phyloP scores from a whole-genome alignment of 2,329 filamentous ascomycete genomes.

The Rhexocercosporidium sp. region DNA sequence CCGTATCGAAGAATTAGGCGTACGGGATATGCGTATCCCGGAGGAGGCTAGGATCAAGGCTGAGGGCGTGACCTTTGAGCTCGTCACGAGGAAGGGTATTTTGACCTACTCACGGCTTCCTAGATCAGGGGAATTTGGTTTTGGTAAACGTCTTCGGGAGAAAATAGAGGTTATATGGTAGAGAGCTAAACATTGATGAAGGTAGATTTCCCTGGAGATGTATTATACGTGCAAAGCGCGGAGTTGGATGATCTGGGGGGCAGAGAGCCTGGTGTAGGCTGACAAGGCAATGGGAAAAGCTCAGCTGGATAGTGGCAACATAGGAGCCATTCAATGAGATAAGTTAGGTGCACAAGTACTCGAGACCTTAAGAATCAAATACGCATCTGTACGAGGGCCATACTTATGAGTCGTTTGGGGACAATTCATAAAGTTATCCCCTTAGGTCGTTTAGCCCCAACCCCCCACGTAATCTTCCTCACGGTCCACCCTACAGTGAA shows the following conservation, averaged over 20 bases:
- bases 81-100: constrained; percentile 4
- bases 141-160: not conserved
- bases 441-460: too few species aligned
- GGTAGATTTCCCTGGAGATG: not conserved
- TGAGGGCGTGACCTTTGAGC: constrained; percentile 6
- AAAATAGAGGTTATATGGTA: not conserved
- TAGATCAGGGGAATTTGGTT: not conserved
- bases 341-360: too few species aligned
- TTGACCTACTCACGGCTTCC: constrained; percentile 8
- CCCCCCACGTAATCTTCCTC: not conserved
- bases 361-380: too few species aligned
- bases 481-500: not conserved
- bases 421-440: too few species aligned
- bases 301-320: too few species aligned
- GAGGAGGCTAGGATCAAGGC: constrained; percentile 12
- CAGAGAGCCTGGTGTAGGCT: too few species aligned
- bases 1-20: constrained; percentile 8
- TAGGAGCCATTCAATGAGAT: too few species aligned
- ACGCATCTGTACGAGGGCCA: too few species aligned
- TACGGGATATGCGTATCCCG: not conserved
- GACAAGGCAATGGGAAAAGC: too few species aligned
- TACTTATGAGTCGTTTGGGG: too few species aligned
- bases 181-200: not conserved
- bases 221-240: not conserved
- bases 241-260: not conserved